These are phyloP conservation scores for Chamaecrista fasciculata DNA, from an alignment of 306 rosid genomes.

Conservation along the genomic window DNA sequence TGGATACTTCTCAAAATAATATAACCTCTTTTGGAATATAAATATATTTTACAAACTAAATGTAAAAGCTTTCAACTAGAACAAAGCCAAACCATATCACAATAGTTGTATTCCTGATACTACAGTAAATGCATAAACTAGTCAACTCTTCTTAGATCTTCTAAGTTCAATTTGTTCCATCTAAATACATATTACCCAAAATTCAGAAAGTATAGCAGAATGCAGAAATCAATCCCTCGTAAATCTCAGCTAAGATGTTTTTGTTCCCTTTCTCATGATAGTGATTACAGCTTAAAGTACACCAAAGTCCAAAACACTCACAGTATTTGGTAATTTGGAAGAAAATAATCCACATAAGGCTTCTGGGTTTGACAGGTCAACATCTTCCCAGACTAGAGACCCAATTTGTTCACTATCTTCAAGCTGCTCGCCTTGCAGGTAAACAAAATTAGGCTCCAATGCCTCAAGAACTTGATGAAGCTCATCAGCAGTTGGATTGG, in stretches of 20 bases:
- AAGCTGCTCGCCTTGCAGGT: constrained; percentile 40
- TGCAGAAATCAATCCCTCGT: neutral
- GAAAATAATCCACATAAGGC: constrained; percentile 41
- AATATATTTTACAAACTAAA: neutral
- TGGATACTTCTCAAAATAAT: neutral
- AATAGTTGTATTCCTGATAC: neutral
- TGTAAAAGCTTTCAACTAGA: neutral
- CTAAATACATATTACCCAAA: neutral
- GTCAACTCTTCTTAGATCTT: neutral
- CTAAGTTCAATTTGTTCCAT: neutral
- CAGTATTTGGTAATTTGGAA: constrained; percentile 47
- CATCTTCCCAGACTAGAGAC: constrained; percentile 43
- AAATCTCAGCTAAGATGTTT: neutral
- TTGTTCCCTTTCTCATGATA: neutral
- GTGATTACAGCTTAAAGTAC: neutral
- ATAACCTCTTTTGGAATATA: too few relatives aligned
- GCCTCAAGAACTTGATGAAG: constrained; percentile 36
- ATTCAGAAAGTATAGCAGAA: neutral
- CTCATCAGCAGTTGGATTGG: constrained; percentile 39
- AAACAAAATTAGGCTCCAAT: constrained; percentile 45
- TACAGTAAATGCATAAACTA: neutral
- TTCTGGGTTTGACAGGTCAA: constrained; percentile 50
- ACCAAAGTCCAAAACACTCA: constrained; percentile 30
- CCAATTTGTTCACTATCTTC: constrained; percentile 47
- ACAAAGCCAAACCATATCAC: neutral